Evolutionary conservation across 495 filamentous ascomycete species (phyloP), one percentile per base, ranked within the genome.

Genomic region (Tuber magnatum): DNA sequence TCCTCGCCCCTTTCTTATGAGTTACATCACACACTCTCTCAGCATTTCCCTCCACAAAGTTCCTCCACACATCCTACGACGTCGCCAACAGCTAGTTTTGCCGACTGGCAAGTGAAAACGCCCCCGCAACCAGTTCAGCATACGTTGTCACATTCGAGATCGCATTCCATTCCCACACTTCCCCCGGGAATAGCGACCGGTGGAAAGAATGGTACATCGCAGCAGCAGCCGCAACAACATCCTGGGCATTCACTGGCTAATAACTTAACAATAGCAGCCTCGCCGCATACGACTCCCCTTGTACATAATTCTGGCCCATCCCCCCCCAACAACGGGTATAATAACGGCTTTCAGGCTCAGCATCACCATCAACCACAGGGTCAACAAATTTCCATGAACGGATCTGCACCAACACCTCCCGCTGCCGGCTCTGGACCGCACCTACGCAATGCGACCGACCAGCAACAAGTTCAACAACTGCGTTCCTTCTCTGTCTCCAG

Each of bases 111-210:
- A 68, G 75, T 79, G 77, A 79, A 79, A 79, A 79, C 77, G 77
- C 77, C 76, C 76, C 77, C 77, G 72, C 77, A 78, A 72, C 72
- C 77, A 39, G 71, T 79, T 40, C 77, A 79, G 76, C 77, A 79
- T 79, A 78, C 77, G 73, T 43, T 79, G 78, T 79, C 77, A 70
- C 77, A 79, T 71, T 77, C 78, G 69, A 79, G 77, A 72, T 79
- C 77, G 68, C 77, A 79, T 77, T 79, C 77, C 73, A 72, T 79
- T 68, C 77, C 77, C 56, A 78, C 77, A 72, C 77, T 75, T 41
- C 77, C 77, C 77, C 76, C 76, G 24, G 76, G 77, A 70, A 20
- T 32, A 28, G 56, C 16, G 35, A 73, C 61, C 73, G 77, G 77
- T 39, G 77, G 77, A 35, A 79, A 79, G 75, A 79, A 79, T 79